phyloP scores from a whole-genome alignment of 2,329 filamentous ascomycete genomes.

The Volutella citrinella region DNA sequence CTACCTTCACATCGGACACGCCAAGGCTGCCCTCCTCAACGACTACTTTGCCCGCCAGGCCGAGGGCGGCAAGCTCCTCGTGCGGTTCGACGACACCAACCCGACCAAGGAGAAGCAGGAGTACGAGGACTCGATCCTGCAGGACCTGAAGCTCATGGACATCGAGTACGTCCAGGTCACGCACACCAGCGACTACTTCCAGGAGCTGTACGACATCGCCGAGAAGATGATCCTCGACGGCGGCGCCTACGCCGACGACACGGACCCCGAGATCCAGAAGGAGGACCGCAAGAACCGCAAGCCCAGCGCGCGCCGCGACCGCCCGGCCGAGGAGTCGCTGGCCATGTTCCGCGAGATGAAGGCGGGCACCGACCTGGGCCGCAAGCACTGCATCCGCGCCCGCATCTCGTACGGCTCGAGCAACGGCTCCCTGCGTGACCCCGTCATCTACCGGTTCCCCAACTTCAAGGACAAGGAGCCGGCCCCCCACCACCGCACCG shows the following conservation, averaged over 20 bases:
- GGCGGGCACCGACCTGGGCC: constrained; percentile 72
- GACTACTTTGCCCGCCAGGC: constrained; percentile 36
- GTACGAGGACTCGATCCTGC: constrained; percentile 88
- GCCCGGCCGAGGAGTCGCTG: constrained; percentile 77
- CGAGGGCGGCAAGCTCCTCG: constrained; percentile 83
- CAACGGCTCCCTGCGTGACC: constrained; percentile 94
- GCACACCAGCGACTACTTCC: constrained; percentile 95
- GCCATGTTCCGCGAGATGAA: constrained; percentile 93
- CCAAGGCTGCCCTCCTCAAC: constrained; percentile 72
- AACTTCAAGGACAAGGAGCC: constrained; percentile 54
- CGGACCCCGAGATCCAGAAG: constrained; percentile 83
- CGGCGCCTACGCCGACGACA: constrained; percentile 92
- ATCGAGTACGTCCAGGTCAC: constrained; percentile 84
- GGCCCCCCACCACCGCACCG: constrained; percentile 70
- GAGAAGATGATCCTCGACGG: constrained; percentile 82
- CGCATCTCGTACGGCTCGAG: constrained; percentile 89
- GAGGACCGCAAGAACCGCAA: constrained; percentile 81
- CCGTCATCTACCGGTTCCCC: constrained; percentile 89
- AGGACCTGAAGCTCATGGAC: constrained; percentile 88
- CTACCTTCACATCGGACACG: constrained; percentile 93
- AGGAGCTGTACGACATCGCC: constrained; percentile 83
- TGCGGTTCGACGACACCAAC: constrained; percentile 97
- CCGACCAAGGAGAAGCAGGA: constrained; percentile 96
- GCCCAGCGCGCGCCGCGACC: constrained; percentile 76
- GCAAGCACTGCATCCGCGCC: constrained; percentile 86